Conservation (phyloP, 805 yeast species). For the Metschnikowia peoriensis region DNA sequence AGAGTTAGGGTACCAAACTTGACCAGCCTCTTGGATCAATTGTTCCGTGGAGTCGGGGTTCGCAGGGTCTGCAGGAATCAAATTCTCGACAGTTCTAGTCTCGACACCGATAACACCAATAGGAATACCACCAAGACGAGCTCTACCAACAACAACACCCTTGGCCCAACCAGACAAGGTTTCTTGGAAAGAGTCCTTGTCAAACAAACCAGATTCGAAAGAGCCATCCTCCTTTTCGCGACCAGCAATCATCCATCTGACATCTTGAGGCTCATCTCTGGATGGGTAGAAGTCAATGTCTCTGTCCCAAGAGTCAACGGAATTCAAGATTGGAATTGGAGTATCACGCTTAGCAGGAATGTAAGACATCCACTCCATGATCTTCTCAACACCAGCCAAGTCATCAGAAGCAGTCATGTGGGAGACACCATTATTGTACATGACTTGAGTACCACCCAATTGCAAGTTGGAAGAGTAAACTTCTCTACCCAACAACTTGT, state of each 20-base stretch:
- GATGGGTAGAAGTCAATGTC: constrained; percentile 78
- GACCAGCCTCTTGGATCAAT: constrained; percentile 93
- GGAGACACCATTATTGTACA: constrained; percentile 98
- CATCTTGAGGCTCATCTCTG: constrained; percentile 76
- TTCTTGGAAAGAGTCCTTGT: constrained; percentile 90
- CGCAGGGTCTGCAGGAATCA: constrained; percentile 97
- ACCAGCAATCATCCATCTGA: constrained; percentile 93
- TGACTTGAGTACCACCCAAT: constrained; percentile 98
- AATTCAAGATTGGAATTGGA: constrained; percentile 87
- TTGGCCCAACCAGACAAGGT: constrained; percentile 98
- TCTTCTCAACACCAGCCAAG: constrained; percentile 91
- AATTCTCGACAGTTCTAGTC: constrained; percentile 83
- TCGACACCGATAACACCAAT: constrained; percentile 98
- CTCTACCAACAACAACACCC: constrained; percentile 98
- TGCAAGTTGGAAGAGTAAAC: constrained; percentile 96
- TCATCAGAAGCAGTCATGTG: constrained; percentile 97
- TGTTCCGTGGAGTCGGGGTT: constrained; percentile 91
- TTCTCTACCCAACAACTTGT: constrained; percentile 94
- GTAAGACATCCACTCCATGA: constrained; percentile 93
- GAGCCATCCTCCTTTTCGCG: constrained; percentile 62
- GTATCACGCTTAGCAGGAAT: constrained; percentile 86
- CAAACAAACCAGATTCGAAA: constrained; percentile 87
- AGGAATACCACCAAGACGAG: constrained; percentile 98
- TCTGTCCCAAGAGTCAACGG: constrained; percentile 91
- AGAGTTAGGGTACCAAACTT: constrained; percentile 99